Base-by-base conservation (phyloP, 1,284 basidiomycete species). In the Meira miltonrushii region DNA sequence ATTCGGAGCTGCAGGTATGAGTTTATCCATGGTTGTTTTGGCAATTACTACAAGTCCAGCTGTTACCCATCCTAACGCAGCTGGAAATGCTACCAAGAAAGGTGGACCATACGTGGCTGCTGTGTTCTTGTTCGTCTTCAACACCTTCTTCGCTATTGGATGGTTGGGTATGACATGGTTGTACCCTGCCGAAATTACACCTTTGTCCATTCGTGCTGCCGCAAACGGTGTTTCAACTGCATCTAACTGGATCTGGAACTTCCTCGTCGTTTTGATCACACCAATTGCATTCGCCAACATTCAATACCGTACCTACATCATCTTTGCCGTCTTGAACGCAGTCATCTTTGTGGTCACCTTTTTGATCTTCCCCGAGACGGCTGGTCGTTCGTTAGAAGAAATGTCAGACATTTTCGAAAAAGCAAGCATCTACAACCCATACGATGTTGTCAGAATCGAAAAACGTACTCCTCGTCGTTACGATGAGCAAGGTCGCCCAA, bases 151-250 rank as follows among this genome's bases (percentile, higher is more conserved):
- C 51, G 74, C 67, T 19, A 65, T 75, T 58, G 74, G 74, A 10
- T 77, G 74, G 74, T 69, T 77, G 37, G 74, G 74, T 15, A 72
- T 77, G 73, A 70, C 74, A 8, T 77, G 74, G 74, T 62, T 77
- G n/a, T 75, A 75, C 61, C 74, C 74, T 12, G 74, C 74, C 39
- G 74, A 77, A 59, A 73, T 75, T 58, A 75, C 74, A 1, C 73
- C 73, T 0, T 64, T 77, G 12, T 56, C 65, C 12, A 75, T 75
- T 48, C 61, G 74, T 19, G 72, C 72, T 0, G 64, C 68, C 43
- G 71, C 72, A 10, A 77, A 77, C 53, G 74, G 73, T 49, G 67
- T 75, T 57, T 68, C 65, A 6, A 75, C 73, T 0, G 62, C 61
- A 6, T 61, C 69, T 39, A 75, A 75, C 61, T 74, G 72, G 72